phyloP scores from a whole-genome alignment of 306 rosid genomes.

The Sindora glabra region DNA sequence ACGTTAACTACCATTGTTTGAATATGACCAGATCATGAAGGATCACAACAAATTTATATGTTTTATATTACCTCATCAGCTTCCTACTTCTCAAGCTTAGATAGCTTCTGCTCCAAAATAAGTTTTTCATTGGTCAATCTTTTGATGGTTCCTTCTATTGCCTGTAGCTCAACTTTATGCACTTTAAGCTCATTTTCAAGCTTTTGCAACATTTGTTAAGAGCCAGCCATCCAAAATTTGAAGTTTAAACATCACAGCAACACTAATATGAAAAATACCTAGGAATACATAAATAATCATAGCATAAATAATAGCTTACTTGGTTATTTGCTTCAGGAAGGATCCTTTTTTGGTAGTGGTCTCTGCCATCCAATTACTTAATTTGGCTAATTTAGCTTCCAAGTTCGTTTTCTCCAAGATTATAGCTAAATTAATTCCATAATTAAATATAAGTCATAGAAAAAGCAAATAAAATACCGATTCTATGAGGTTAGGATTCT shows the following conservation, averaged over 20 bases:
- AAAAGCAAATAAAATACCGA: no score
- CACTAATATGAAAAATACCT: neutral
- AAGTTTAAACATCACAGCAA: neutral
- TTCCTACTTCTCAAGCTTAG: conserved; percentile 50
- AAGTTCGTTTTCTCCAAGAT: conserved; percentile 53
- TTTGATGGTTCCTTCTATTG: conserved; percentile 56
- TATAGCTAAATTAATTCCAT: conserved; percentile 42
- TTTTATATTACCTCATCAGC: conserved; percentile 57
- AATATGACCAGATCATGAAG: conserved; percentile 8
- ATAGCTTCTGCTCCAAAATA: conserved; percentile 45
- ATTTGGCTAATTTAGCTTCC: conserved; percentile 59
- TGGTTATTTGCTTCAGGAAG: conserved; percentile 47
- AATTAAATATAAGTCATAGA: neutral
- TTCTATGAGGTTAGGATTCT: conserved; percentile 13
- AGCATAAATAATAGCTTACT: conserved; percentile 28
- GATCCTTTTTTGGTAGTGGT: conserved; percentile 36
- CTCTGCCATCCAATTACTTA: conserved; percentile 49
- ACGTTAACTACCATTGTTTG: neutral
- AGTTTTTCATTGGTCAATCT: conserved; percentile 53
- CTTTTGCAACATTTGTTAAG: conserved; percentile 40
- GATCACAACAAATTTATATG: conserved; percentile 8
- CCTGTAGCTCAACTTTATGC: conserved; percentile 45
- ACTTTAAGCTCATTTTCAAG: conserved; percentile 68
- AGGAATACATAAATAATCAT: conserved; percentile 9
- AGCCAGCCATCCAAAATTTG: conserved; percentile 5